phyloP scores from a whole-genome alignment of 176 grass and related monocot species.

The Leersia perrieri region DNA sequence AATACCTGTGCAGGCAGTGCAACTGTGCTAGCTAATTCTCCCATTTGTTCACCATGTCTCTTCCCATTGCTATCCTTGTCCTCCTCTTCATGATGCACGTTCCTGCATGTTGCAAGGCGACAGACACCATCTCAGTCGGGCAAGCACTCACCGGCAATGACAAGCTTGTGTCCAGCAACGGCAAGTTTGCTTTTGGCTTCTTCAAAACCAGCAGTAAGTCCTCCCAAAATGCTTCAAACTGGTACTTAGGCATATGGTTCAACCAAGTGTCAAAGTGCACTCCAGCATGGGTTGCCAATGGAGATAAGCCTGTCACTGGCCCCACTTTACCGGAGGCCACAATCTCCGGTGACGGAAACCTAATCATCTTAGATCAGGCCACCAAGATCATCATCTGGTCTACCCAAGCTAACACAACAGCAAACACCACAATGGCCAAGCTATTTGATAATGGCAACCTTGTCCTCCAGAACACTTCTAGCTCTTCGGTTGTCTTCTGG shows the following conservation, averaged over 20 bases:
- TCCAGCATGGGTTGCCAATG: neutral
- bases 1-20: too few relatives aligned
- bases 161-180: conserved; percentile 13
- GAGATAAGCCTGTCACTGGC: neutral
- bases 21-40: neutral
- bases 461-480: conserved; percentile 5
- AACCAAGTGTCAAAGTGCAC: conserved; percentile 9
- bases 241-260: conserved; percentile 34
- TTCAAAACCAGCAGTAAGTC: too few relatives aligned
- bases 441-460: conserved; percentile 30
- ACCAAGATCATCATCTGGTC: conserved; percentile 9
- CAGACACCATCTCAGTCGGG: neutral
- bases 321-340: neutral
- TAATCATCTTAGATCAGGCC: neutral
- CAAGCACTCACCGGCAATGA: neutral
- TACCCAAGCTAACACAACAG: neutral
- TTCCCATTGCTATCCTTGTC: neutral
- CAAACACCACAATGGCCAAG: neutral
- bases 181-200: conserved; percentile 12
- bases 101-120: neutral
- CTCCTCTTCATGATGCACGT: neutral
- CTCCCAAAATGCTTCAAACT: too few relatives aligned
- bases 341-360: conserved; percentile 6
- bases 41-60: neutral
- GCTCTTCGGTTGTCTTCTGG: conserved; percentile 8